Percentiles rank a stretch among this genome's conserved stretches.
These are phyloP conservation scores for Apostasia ramifera DNA, from an alignment of 106 monocot species.

Conservation along the genomic window DNA sequence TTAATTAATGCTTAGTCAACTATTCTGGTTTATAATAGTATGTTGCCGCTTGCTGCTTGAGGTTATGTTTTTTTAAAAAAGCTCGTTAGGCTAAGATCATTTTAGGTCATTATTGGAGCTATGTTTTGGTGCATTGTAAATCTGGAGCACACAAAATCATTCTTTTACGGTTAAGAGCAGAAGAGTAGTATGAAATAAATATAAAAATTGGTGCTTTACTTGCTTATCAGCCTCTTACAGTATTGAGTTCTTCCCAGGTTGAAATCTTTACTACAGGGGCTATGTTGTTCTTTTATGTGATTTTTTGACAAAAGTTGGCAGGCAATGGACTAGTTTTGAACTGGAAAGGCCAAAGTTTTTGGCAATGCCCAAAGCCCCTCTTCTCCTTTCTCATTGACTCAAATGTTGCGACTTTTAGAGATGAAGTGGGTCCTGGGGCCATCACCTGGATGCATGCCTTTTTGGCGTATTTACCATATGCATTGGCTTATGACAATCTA, in stretches of 20 bases:
- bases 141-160: too few relatives aligned
- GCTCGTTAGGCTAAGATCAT: too few relatives aligned
- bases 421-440: not conserved
- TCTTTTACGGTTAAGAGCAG: too few relatives aligned
- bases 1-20: too few relatives aligned
- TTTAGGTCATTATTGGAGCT: too few relatives aligned
- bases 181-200: too few relatives aligned
- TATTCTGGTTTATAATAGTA: too few relatives aligned
- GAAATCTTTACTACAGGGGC: not conserved
- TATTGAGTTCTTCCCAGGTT: not conserved
- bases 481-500: not conserved
- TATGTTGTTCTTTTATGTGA: not conserved
- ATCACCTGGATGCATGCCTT: not conserved
- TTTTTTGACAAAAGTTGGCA: not conserved
- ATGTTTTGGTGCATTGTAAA: too few relatives aligned
- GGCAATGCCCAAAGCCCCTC: not conserved
- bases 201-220: not conserved
- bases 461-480: not conserved
- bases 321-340: not conserved
- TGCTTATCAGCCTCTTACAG: not conserved
- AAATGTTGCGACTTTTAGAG: too few relatives aligned
- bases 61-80: too few relatives aligned
- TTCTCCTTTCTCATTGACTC: not conserved
- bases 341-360: slow-evolving; percentile 1
- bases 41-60: too few relatives aligned